Base-by-base conservation (phyloP, 2,329 filamentous ascomycete genomes). In the Graphium sp. region DNA sequence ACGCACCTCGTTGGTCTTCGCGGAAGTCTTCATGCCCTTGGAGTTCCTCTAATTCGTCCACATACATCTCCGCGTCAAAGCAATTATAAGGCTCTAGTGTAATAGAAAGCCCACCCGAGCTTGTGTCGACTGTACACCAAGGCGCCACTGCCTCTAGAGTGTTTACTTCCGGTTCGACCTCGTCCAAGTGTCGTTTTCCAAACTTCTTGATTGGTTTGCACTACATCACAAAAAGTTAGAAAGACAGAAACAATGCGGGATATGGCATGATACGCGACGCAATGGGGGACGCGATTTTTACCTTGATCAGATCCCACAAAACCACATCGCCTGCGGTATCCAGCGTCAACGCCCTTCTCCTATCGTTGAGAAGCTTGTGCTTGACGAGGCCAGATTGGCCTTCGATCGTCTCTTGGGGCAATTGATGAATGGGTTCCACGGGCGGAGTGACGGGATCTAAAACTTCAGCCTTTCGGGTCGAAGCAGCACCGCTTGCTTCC, bases 31-130 rank as follows among this genome's bases (percentile, higher is more conserved):
- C 60, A n/a, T 69, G 59, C 36, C 83, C 75, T 8, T 78, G 66
- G 31, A 87, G 41, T 22, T 74, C 61, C n/a, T n/a, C n/a, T 20
- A 91, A 57, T 51, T 95, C 85, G 46, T 98, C 89, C 1, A 84
- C 87, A 47, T 98, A 98, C 50, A 93, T 79, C 45, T 98, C 89
- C 11, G 85, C 89, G 51, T 98, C 89, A 41, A 98, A 98, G 48
- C 85, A 94, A 40, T 91, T 91, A 43, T 89, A 91, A 22, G 85
- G 82, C 45, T 98, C 89, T 12, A 98, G 53, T 12, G 91, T 76
- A 4, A 94, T 87, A 3, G 84, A 87, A 31, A 98, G 59, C 36
- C 81, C 83, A 20, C 89, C 89, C 5, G 87, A 95, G 40, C 87
- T 77, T 13, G 87, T 85, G 44, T 98, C 84, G 30, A 95, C 79